Percentiles rank a stretch among this genome's conserved stretches.
phyloP scores from a whole-genome alignment of 805 yeast genomes.

The Kazachstania taianensis region DNA sequence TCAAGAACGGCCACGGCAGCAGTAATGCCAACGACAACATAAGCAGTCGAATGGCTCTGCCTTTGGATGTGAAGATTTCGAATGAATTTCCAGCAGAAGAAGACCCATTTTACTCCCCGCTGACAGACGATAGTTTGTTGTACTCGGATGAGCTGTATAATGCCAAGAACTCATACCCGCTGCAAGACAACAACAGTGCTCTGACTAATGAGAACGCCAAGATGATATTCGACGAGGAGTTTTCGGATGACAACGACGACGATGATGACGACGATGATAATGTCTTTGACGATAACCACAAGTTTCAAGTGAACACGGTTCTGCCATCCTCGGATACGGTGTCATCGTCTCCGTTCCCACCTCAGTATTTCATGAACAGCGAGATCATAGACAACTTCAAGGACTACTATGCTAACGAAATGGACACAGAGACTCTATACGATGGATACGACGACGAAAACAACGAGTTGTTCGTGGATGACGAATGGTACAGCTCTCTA shows the following conservation, averaged over 20 bases:
- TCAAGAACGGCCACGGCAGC: neutral
- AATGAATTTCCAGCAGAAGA: neutral
- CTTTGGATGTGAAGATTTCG: conserved; percentile 4
- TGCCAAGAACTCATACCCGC: conserved; percentile 6
- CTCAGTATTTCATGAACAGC: neutral
- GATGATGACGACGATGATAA: conserved; percentile 7
- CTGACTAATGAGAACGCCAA: conserved; percentile 24
- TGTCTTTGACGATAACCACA: conserved; percentile 6
- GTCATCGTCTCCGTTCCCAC: neutral
- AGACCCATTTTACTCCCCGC: neutral
- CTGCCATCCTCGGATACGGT: no score
- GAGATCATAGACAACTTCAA: no score
- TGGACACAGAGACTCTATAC: conserved; percentile 1
- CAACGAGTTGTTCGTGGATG: conserved; percentile 13
- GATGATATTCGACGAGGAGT: conserved; percentile 25
- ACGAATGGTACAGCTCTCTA: conserved; percentile 12
- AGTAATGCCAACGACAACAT: neutral
- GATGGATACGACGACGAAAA: conserved; percentile 9
- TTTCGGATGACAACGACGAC: conserved; percentile 19
- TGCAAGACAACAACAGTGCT: conserved; percentile 19
- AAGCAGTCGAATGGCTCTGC: neutral
- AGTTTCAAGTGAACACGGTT: no score
- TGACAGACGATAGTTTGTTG: conserved; percentile 1
- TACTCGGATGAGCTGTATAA: conserved; percentile 1
- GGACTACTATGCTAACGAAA: conserved; percentile 1